Percentiles rank a stretch among this genome's conserved stretches.
These are phyloP conservation scores for Corniculantispora saksenae DNA, from an alignment of 2,329 filamentous ascomycete genomes.

Conservation along the genomic window DNA sequence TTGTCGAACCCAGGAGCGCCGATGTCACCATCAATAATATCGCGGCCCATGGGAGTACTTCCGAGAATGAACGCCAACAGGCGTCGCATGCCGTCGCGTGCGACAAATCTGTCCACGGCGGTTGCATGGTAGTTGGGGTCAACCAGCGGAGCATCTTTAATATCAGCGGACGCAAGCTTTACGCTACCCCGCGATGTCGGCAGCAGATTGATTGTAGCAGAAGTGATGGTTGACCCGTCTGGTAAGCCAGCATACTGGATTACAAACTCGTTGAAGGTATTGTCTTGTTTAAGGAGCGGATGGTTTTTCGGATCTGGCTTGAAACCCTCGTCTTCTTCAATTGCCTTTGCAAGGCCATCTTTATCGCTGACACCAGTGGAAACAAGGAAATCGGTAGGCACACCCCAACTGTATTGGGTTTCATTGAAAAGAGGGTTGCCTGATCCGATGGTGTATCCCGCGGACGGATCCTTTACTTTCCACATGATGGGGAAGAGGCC, in stretches of 20 bases:
- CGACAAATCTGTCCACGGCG: constrained; percentile 32
- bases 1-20: constrained; percentile 24
- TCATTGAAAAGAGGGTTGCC: constrained; percentile 36
- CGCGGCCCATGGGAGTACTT: constrained; percentile 23
- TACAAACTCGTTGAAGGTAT: constrained; percentile 24
- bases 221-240: constrained; percentile 26
- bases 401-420: constrained; percentile 38
- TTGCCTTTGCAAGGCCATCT: constrained; percentile 32
- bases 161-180: constrained; percentile 24
- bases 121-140: constrained; percentile 34
- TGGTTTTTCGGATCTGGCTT: constrained; percentile 32
- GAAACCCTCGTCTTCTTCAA: constrained; percentile 36
- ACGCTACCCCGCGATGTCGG: constrained; percentile 32
- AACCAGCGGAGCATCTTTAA: constrained; percentile 26
- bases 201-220: constrained; percentile 27
- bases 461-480: constrained; percentile 33
- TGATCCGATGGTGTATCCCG: constrained; percentile 36
- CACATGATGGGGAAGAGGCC: constrained; percentile 32
- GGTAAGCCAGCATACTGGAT: constrained; percentile 25
- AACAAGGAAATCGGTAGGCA: constrained; percentile 40
- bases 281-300: constrained; percentile 31
- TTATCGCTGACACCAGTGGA: constrained; percentile 28
- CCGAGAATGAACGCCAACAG: constrained; percentile 27
- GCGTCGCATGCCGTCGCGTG: constrained; percentile 29
- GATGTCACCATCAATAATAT: constrained; percentile 27